phyloP scores from a whole-genome alignment of 192 early-diverging fungal species.

The Endogone sp. region DNA sequence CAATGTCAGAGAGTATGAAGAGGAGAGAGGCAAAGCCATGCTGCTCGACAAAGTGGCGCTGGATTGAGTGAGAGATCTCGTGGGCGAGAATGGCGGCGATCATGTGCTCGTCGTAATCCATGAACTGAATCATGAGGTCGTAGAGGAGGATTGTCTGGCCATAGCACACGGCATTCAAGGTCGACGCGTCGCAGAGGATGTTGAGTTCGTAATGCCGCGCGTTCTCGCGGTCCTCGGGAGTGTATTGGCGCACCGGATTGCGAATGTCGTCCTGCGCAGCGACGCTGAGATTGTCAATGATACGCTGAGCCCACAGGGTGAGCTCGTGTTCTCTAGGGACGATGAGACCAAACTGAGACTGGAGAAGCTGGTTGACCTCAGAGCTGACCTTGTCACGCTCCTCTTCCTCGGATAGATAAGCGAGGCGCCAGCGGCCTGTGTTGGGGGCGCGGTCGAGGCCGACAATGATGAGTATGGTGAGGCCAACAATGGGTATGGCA shows the following conservation, averaged over 20 bases:
- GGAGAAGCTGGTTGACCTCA: conserved; percentile 19
- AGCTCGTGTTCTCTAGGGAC: conserved; percentile 19
- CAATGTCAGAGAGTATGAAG: conserved; percentile 43
- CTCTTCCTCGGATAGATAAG: conserved; percentile 45
- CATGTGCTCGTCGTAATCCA: conserved; percentile 39
- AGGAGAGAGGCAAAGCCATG: conserved; percentile 47
- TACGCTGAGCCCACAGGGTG: conserved; percentile 26
- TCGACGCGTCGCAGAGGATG: conserved; percentile 25
- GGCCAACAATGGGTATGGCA: conserved; percentile 23
- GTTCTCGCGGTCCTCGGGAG: neutral
- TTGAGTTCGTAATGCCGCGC: conserved; percentile 19
- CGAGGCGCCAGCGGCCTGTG: conserved; percentile 44
- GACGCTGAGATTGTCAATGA: conserved; percentile 19
- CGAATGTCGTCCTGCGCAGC: conserved; percentile 29
- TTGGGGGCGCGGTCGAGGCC: conserved; percentile 47
- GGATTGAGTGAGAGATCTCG: conserved; percentile 53
- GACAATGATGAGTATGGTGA: conserved; percentile 18
- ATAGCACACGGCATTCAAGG: conserved; percentile 34
- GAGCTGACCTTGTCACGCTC: conserved; percentile 33
- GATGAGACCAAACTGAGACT: conserved; percentile 12
- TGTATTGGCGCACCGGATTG: conserved; percentile 17
- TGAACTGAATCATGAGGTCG: conserved; percentile 23
- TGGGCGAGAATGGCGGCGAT: conserved; percentile 49
- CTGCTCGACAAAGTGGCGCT: conserved; percentile 50
- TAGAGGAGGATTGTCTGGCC: conserved; percentile 25